These are phyloP conservation scores for Vigna nakashimae DNA, from an alignment of 306 rosid species.

Conservation along the genomic window DNA sequence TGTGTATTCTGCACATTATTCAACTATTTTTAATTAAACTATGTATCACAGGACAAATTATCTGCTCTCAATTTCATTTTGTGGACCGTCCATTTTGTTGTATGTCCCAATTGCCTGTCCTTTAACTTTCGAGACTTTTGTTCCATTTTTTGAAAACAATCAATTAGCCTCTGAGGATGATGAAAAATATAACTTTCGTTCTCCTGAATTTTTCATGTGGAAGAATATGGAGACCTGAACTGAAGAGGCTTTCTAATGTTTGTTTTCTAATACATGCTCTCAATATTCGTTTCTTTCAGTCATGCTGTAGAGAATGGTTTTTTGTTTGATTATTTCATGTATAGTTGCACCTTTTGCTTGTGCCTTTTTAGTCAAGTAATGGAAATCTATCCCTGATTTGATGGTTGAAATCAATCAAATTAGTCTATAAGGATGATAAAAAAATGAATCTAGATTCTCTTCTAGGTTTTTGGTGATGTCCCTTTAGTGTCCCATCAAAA, in stretches of 20 bases:
- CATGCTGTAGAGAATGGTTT: background rate
- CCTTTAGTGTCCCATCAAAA: too few relatives aligned
- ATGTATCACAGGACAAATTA: background rate
- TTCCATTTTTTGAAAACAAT: too few relatives aligned
- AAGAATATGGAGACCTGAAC: too few relatives aligned
- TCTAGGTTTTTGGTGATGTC: too few relatives aligned
- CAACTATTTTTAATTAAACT: too few relatives aligned
- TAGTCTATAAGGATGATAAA: slow-evolving; percentile 55
- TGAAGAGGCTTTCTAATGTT: background rate
- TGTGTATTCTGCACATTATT: too few relatives aligned
- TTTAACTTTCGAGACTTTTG: slow-evolving; percentile 40
- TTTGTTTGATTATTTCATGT: background rate
- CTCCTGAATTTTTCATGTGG: too few relatives aligned
- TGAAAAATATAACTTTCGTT: slow-evolving; percentile 39
- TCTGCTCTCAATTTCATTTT: too few relatives aligned
- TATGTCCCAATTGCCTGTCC: slow-evolving; percentile 7
- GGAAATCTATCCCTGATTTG: background rate
- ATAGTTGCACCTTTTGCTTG: background rate
- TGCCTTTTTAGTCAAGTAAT: background rate
- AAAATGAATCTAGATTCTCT: too few relatives aligned
- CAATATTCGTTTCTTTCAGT: too few relatives aligned
- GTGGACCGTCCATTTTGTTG: background rate
- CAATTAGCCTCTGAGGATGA: too few relatives aligned
- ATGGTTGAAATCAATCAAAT: background rate
- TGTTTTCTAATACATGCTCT: background rate